These are phyloP conservation scores for Yamadazyma endophytica DNA, from an alignment of 805 yeast genomes.

Conservation along the genomic window DNA sequence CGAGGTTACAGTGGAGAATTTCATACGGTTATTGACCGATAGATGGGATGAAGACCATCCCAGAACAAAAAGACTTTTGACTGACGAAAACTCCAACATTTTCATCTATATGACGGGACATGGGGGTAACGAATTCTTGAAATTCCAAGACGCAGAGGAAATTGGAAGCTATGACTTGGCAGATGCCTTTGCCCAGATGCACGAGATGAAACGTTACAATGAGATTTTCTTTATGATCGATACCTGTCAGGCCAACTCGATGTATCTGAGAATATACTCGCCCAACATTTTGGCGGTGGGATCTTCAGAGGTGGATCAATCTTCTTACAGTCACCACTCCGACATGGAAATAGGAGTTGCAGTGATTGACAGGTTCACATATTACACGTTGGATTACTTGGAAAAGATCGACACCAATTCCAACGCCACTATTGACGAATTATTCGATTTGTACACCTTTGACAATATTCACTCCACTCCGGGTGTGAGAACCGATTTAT, in stretches of 20 bases:
- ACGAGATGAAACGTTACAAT: slow-evolving; percentile 90
- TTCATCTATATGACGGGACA: slow-evolving; percentile 97
- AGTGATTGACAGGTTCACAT: slow-evolving; percentile 94
- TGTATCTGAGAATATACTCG: slow-evolving; percentile 88
- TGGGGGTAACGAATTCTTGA: slow-evolving; percentile 96
- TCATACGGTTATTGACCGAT: slow-evolving; percentile 87
- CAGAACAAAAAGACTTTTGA: slow-evolving; percentile 79
- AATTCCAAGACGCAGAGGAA: slow-evolving; percentile 98
- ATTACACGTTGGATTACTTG: slow-evolving; percentile 81
- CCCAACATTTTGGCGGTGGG: slow-evolving; percentile 94
- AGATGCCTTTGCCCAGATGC: slow-evolving; percentile 96
- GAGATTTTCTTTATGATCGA: slow-evolving; percentile 97
- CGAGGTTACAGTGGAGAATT: slow-evolving; percentile 96
- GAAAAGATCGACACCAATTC: slow-evolving; percentile 80
- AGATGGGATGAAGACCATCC: slow-evolving; percentile 96
- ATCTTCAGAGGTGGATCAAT: slow-evolving; percentile 80
- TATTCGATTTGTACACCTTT: slow-evolving; percentile 79
- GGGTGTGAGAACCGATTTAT: slow-evolving; percentile 85
- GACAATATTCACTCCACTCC: slow-evolving; percentile 87
- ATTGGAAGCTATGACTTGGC: slow-evolving; percentile 94
- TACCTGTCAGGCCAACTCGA: slow-evolving; percentile 97
- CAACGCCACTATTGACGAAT: slow-evolving; percentile 68
- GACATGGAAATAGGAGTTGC: slow-evolving; percentile 97
- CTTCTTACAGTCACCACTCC: slow-evolving; percentile 92
- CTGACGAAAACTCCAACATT: slow-evolving; percentile 92